These are phyloP conservation scores for Solanum acaule DNA, from an alignment of 257 asterid genomes.

Conservation along the genomic window DNA sequence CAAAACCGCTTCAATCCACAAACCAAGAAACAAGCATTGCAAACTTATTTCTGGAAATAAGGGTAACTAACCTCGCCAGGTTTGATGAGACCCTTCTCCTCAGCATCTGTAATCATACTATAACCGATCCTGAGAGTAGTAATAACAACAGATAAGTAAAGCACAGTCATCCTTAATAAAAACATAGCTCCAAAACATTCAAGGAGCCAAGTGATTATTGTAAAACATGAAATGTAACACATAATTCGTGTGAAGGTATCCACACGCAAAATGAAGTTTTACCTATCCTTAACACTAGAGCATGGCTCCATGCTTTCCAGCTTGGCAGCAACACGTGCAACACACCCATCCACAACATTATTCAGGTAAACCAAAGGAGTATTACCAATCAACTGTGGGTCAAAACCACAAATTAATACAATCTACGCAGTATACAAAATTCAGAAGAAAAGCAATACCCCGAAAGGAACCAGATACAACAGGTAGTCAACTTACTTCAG, in stretches of 20 bases:
- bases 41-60: background rate
- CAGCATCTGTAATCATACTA: constrained; percentile 95
- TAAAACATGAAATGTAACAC: background rate
- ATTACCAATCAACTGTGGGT: constrained; percentile 70
- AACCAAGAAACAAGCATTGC: background rate
- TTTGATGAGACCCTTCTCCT: constrained; percentile 59
- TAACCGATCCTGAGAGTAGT: constrained; percentile 65
- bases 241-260: background rate
- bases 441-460: background rate
- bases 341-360: constrained; percentile 80
- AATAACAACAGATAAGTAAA: background rate
- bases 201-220: background rate
- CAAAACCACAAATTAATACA: constrained; percentile 5
- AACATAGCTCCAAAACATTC: background rate
- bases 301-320: constrained; percentile 96
- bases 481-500: constrained; percentile 55
- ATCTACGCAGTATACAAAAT: background rate
- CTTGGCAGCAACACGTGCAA: constrained; percentile 94
- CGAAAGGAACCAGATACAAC: background rate
- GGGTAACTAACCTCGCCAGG: constrained; percentile 66
- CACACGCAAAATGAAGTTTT: constrained; percentile 2
- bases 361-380: constrained; percentile 97
- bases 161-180: background rate
- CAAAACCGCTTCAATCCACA: background rate
- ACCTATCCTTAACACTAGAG: constrained; percentile 99